Evolutionary conservation across 129 eudicot genomes (phyloP).

Genomic region (Escallonia herrerae): DNA sequence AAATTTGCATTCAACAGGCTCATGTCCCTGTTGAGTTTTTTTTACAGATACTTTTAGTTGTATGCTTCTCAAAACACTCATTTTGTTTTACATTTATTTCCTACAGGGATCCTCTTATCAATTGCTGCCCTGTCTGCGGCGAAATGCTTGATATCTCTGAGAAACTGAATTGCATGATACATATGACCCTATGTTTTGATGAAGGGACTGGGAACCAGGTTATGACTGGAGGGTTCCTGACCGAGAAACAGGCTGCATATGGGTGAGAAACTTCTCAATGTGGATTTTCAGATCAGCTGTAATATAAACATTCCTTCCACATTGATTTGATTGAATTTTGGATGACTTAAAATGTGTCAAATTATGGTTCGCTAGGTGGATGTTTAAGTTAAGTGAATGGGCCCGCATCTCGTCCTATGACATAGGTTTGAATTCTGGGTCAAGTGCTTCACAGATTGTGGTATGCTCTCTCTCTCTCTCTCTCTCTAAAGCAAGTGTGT

Average conservation of each 20-base stretch:
- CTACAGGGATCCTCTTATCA: constrained; percentile 83
- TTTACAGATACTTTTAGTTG: too few species aligned
- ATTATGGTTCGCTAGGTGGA: constrained; percentile 55
- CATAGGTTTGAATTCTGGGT: constrained; percentile 79
- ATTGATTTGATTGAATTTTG: constrained; percentile 4
- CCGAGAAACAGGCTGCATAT: constrained; percentile 88
- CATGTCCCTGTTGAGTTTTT: too few species aligned
- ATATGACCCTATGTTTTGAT: constrained; percentile 88
- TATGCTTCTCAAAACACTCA: constrained; percentile 1
- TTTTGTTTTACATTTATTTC: constrained; percentile 5
- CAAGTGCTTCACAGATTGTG: constrained; percentile 83
- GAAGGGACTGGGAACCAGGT: constrained; percentile 96
- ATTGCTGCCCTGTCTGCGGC: constrained; percentile 89
- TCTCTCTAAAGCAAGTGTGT: neutral
- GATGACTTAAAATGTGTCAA: neutral
- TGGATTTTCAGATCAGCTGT: neutral
- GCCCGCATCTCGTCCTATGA: constrained; percentile 84
- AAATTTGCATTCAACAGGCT: too few species aligned
- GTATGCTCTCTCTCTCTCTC: constrained; percentile 35
- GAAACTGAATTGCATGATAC: constrained; percentile 63
- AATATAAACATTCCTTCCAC: neutral
- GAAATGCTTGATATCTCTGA: constrained; percentile 71
- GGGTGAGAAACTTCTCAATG: constrained; percentile 48
- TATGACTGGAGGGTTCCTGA: constrained; percentile 96
- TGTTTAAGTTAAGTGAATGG: constrained; percentile 98